A percentile compares a stretch with the other conserved stretches of the same genome.
Conservation (phyloP, 2,329 filamentous ascomycete species). For the Tolypocladium capitatum region DNA sequence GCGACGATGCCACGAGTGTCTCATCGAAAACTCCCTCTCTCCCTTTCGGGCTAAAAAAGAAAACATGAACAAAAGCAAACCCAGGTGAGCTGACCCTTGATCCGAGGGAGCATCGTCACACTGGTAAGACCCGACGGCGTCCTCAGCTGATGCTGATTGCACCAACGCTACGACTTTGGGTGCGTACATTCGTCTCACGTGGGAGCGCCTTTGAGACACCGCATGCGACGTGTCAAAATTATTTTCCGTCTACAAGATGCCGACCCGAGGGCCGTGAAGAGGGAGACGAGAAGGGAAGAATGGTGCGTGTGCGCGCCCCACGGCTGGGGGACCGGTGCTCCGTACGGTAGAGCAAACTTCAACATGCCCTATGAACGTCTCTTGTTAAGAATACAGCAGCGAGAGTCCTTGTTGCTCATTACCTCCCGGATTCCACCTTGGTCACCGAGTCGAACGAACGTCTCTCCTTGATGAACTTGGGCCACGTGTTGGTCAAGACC, state of each 20-base stretch:
- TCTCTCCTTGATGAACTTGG: slow-evolving; percentile 35
- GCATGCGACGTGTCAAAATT: not conserved
- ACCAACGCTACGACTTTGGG: not conserved
- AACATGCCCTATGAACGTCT: not conserved
- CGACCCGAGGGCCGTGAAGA: not conserved
- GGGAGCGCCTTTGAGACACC: not conserved
- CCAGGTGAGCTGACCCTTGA: not conserved
- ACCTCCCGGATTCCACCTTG: slow-evolving; percentile 5
- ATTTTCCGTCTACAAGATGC: too few relatives aligned
- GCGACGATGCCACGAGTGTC: not conserved
- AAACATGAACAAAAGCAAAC: not conserved
- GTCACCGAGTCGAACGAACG: slow-evolving; percentile 12
- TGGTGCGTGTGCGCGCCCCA: not conserved
- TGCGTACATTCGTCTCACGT: too few relatives aligned
- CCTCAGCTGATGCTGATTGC: not conserved
- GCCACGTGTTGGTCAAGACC: slow-evolving; percentile 57
- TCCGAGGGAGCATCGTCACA: not conserved
- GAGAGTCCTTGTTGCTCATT: not conserved
- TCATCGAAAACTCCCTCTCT: not conserved
- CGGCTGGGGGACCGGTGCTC: not conserved
- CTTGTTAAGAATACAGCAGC: not conserved
- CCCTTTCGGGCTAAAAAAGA: too few relatives aligned
- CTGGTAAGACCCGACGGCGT: not conserved
- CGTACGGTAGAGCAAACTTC: not conserved
- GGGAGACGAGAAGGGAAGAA: not conserved